Evolutionary conservation across 2,329 filamentous ascomycete species (phyloP), one percentile per base, ranked within the genome.

Genomic region (Tolypocladium endophyticum): DNA sequence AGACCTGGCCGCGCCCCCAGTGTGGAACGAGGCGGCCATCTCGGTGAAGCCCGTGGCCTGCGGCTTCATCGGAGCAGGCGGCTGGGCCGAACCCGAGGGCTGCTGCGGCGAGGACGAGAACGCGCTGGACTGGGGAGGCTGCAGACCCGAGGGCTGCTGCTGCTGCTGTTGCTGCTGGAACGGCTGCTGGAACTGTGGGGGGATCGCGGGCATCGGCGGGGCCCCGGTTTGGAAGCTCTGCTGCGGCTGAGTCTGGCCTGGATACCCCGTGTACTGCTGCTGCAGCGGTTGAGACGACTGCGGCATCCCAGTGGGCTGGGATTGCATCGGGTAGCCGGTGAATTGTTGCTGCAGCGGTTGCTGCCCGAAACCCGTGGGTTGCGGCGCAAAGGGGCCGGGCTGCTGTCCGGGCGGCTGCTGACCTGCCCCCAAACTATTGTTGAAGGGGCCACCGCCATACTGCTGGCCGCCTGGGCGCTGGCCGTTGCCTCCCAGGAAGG

Each of bases 401-500:
- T 83, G 82, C 68, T 81, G 81, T 53, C 50, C 50, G 59, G 76
- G 55, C 59, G 63, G 62, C 59, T 61, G 63, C 80, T 62, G 80
- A 76, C 70, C 76, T 73, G 66, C 79, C 30, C 50, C 50, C 80
- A 77, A 79, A 83, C 66, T 84, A 85, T 70, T 82, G 85, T 69
- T 83, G 47, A 63, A 63, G 4, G 62, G 59, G 2, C 35, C 56
- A 23, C 23, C 55, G 54, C 68, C 70, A 68, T 71, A 72, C 61
- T 74, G 85, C 64, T 80, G 80, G 64, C 84, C 83, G 58, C 85
- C 85, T 56, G 88, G 89, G 62, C 87, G 88, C 72, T 88, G 84
- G 79, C 81, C 88, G 72, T 87, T 90, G 73, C 82, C 84, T 75
- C 91, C 91, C 69, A 96, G 77, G 75, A 87, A 97, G 64, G 89